Percentiles rank a stretch among this genome's conserved stretches.
Evolutionary conservation across 257 asterid genomes (phyloP).

Genomic region (Solanum commersonii): DNA sequence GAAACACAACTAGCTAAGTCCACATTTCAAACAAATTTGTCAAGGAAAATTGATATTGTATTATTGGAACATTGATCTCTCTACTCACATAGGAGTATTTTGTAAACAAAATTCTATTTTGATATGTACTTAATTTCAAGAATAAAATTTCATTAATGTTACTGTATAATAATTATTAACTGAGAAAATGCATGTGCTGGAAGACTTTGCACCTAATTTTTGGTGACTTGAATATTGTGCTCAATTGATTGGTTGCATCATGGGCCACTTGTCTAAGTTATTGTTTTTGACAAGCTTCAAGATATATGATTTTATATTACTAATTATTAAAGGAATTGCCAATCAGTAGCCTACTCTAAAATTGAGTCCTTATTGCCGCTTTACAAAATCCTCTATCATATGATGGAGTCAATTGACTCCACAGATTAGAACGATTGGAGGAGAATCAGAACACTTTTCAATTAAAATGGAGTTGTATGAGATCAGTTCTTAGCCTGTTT

Average conservation of each 20-base stretch:
- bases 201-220: not conserved
- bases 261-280: not conserved
- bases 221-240: not conserved
- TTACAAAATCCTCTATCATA: not conserved
- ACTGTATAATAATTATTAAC: not conserved
- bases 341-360: too few relatives aligned
- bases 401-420: not conserved
- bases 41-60: too few relatives aligned
- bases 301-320: too few relatives aligned
- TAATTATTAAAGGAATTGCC: not conserved
- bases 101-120: not conserved
- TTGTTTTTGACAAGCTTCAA: too few relatives aligned
- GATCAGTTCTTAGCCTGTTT: not conserved
- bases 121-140: not conserved
- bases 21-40: not conserved
- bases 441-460: not conserved
- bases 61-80: not conserved
- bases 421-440: not conserved
- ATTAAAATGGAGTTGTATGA: not conserved
- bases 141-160: not conserved
- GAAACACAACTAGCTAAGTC: slow-evolving; percentile 43
- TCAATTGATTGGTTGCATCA: not conserved
- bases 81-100: not conserved
- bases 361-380: not conserved
- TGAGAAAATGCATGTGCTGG: not conserved